These are phyloP conservation scores for Arachis hypogaea DNA, from an alignment of 306 rosid species.

Conservation along the genomic window DNA sequence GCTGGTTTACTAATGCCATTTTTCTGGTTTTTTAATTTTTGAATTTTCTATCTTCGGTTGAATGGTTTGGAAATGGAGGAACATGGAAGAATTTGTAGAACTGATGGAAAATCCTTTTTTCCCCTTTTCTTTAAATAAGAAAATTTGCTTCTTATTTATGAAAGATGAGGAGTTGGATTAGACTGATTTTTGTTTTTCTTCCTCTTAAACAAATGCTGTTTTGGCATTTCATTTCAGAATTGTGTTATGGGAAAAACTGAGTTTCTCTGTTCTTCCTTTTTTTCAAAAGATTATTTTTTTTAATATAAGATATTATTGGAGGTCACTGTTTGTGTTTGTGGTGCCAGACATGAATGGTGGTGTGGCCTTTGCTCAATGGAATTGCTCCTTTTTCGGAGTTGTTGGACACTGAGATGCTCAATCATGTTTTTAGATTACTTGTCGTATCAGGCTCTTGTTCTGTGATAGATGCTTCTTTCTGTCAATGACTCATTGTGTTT, in stretches of 20 bases:
- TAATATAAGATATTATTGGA: no score
- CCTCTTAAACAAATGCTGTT: no score
- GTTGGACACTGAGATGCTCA: background rate
- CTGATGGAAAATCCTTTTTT: background rate
- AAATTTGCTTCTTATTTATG: background rate
- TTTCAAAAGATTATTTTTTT: no score
- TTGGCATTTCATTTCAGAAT: conserved; percentile 10
- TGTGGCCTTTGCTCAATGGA: conserved; percentile 13
- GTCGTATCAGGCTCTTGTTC: conserved; percentile 1
- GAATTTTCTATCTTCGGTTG: conserved; percentile 33
- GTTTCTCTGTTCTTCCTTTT: background rate
- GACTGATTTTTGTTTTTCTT: conserved; percentile 18
- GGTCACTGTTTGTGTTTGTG: no score
- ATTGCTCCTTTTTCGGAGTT: background rate
- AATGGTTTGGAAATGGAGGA: conserved; percentile 36
- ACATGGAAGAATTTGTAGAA: background rate
- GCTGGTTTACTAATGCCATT: conserved; percentile 23
- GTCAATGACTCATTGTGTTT: background rate
- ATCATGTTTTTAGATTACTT: conserved; percentile 26
- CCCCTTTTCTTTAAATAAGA: background rate
- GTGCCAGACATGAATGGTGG: background rate
- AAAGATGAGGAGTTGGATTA: conserved; percentile 7
- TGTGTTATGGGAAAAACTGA: conserved; percentile 10
- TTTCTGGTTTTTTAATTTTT: background rate
- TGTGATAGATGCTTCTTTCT: background rate